Evolutionary conservation across 768 basidiomycete species (phyloP), one percentile per base, ranked within the genome.

Genomic region (Suillus placidus): DNA sequence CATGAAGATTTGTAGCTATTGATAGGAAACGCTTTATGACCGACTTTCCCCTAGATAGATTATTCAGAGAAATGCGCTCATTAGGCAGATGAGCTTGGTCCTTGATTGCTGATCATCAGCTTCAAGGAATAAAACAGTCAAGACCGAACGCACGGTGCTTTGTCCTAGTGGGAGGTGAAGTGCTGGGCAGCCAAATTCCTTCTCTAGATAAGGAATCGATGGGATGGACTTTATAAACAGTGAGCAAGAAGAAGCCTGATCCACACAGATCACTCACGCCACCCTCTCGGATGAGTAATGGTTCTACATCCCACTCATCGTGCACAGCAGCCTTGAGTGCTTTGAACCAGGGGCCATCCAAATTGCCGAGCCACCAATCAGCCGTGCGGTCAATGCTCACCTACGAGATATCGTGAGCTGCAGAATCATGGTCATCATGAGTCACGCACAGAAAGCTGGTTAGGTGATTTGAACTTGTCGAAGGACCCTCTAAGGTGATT

Each of bases 141-240:
- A 62, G 32, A 35, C 18, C 8, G 8, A n/a, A 80, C 88, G 73
- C 68, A 94, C 94, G 47, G 90, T 87, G 75, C 92, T 93, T 74
- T 97, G 94, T 0, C 97, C 97, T 79, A 99, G 88, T 0, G 97
- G 97, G 2, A 99, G 83, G 77, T 99, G 97, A 13, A 99, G 83
- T 23, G 94, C 94, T 57, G 88, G 91, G 63, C 95, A 97, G 1
- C 83, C 81, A 69, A 99, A 97, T 73, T 90, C 88, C 70, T 95
- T 94, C 77, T 99, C 97, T 4, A 99, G 82, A 77, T 89, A 96
- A 0, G 96, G 97, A 0, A 99, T 87, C 2, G 94, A 94, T 5
- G 97, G 97, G 61, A 98, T 95, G 7, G 94, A 94, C 94, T 96
- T 70, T 51, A 66, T 18, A 9, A 64, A 69, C 26, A 63, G 37